Evolutionary conservation across 2,329 filamentous ascomycete genomes (phyloP).

Genomic region (Cyphellophora europaea): DNA sequence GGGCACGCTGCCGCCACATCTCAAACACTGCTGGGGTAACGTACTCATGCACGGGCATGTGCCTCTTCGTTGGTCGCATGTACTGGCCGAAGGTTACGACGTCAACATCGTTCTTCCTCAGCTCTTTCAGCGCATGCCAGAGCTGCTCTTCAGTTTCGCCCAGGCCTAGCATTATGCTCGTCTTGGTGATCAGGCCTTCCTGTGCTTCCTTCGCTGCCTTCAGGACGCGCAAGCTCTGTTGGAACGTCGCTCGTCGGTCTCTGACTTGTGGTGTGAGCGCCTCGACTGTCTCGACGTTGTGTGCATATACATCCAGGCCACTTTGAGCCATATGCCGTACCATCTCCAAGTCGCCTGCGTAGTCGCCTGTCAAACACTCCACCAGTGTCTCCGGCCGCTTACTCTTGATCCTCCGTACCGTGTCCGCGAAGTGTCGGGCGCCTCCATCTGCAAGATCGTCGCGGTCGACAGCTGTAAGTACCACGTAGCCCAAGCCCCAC

Average conservation of each 20-base stretch:
- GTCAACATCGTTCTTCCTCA: slow-evolving; percentile 73
- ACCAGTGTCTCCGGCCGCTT: slow-evolving; percentile 45
- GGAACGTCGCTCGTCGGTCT: slow-evolving; percentile 81
- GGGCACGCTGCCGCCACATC: slow-evolving; percentile 76
- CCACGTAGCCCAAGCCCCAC: slow-evolving; percentile 94
- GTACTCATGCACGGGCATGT: slow-evolving; percentile 95
- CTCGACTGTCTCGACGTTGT: slow-evolving; percentile 95
- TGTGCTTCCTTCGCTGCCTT: slow-evolving; percentile 70
- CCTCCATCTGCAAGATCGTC: slow-evolving; percentile 88
- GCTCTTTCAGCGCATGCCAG: slow-evolving; percentile 66
- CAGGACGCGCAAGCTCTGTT: slow-evolving; percentile 73
- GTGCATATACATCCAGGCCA: slow-evolving; percentile 90
- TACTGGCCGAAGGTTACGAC: slow-evolving; percentile 99
- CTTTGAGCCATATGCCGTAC: slow-evolving; percentile 74
- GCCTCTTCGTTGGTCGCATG: slow-evolving; percentile 96
- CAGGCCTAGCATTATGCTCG: slow-evolving; percentile 90
- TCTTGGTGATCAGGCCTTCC: slow-evolving; percentile 87
- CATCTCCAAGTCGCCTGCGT: slow-evolving; percentile 75
- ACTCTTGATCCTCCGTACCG: slow-evolving; percentile 84
- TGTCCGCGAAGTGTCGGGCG: slow-evolving; percentile 83
- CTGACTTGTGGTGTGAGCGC: slow-evolving; percentile 80
- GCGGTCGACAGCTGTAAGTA: slow-evolving; percentile 85
- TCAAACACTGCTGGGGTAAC: slow-evolving; percentile 88
- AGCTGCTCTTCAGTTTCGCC: slow-evolving; percentile 87
- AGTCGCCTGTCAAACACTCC: slow-evolving; percentile 62